A percentile compares a stretch with the other conserved stretches of the same genome.
Conservation (phyloP, 2,329 filamentous ascomycete genomes). For the Neofusicoccum sp. region DNA sequence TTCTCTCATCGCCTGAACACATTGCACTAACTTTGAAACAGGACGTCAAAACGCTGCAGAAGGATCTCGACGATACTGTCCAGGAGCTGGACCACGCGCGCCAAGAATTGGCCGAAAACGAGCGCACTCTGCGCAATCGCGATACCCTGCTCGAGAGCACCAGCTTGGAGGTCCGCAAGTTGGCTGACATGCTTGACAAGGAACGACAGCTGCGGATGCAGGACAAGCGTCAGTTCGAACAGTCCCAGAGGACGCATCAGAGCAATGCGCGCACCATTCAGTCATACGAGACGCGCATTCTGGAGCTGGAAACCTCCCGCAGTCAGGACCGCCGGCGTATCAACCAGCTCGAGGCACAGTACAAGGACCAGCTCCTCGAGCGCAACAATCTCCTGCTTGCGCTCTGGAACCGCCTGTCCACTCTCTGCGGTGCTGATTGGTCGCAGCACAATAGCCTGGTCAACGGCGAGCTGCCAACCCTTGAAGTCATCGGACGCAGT, state of each 20-base stretch:
- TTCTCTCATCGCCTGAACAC: not conserved
- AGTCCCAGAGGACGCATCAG: slow-evolving; percentile 82
- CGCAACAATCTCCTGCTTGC: slow-evolving; percentile 84
- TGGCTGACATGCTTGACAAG: slow-evolving; percentile 87
- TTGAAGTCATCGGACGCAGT: slow-evolving; percentile 84
- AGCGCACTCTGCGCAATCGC: slow-evolving; percentile 84
- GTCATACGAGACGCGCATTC: slow-evolving; percentile 80
- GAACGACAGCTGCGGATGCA: slow-evolving; percentile 83
- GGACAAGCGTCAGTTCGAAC: slow-evolving; percentile 86
- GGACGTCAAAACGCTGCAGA: slow-evolving; percentile 85
- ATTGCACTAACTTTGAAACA: slow-evolving; percentile 35
- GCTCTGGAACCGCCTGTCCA: slow-evolving; percentile 87
- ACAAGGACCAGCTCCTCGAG: slow-evolving; percentile 85
- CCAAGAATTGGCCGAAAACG: slow-evolving; percentile 82
- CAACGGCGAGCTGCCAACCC: slow-evolving; percentile 80
- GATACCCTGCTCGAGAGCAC: slow-evolving; percentile 87
- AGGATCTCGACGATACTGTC: slow-evolving; percentile 81
- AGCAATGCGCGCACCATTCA: slow-evolving; percentile 84
- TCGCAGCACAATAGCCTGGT: slow-evolving; percentile 85
- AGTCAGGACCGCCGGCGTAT: slow-evolving; percentile 78
- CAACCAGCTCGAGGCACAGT: slow-evolving; percentile 72
- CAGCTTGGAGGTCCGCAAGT: slow-evolving; percentile 79
- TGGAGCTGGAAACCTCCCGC: slow-evolving; percentile 81
- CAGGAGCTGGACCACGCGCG: slow-evolving; percentile 80
- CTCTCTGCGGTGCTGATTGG: slow-evolving; percentile 90